Conservation (phyloP, 2,329 filamentous ascomycete species). For the Colletotrichum chlorophyti region DNA sequence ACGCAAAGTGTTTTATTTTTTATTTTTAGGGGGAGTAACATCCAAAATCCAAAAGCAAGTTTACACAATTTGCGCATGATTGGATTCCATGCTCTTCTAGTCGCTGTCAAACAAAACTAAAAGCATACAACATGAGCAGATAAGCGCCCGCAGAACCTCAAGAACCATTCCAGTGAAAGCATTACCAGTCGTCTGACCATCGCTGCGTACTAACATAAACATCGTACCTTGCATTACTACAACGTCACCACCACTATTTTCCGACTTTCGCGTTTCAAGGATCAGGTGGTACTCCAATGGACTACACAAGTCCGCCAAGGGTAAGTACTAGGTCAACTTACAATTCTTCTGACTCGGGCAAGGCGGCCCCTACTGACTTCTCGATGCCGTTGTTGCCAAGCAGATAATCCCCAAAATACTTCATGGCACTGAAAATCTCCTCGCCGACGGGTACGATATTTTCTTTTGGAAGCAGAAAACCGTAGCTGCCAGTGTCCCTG, state of each 20-base stretch:
- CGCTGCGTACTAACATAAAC: conserved; percentile 4
- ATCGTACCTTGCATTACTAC: not conserved
- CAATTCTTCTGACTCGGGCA: not conserved
- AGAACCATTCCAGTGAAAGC: not conserved
- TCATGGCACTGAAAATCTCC: conserved; percentile 82
- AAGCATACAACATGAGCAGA: not conserved
- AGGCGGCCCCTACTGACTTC: conserved; percentile 27
- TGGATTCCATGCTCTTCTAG: not conserved
- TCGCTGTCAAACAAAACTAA: not conserved
- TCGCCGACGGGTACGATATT: conserved; percentile 89
- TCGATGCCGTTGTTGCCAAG: conserved; percentile 74
- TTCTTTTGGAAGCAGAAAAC: conserved; percentile 86
- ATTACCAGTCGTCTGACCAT: not conserved
- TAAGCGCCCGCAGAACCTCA: not conserved
- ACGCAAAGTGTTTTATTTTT: too few relatives aligned
- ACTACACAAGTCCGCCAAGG: conserved; percentile 34
- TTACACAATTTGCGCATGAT: too few relatives aligned
- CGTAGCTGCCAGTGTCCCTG: conserved; percentile 91
- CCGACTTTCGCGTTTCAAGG: not conserved
- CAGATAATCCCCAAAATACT: conserved; percentile 84
- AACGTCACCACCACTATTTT: conserved; percentile 4
- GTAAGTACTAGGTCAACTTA: conserved; percentile 34
- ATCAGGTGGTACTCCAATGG: conserved; percentile 7
- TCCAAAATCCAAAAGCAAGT: too few relatives aligned
- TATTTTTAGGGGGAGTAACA: too few relatives aligned